Conservation (phyloP, 1,284 basidiomycete genomes). For the Marasmius tenuissimus region DNA sequence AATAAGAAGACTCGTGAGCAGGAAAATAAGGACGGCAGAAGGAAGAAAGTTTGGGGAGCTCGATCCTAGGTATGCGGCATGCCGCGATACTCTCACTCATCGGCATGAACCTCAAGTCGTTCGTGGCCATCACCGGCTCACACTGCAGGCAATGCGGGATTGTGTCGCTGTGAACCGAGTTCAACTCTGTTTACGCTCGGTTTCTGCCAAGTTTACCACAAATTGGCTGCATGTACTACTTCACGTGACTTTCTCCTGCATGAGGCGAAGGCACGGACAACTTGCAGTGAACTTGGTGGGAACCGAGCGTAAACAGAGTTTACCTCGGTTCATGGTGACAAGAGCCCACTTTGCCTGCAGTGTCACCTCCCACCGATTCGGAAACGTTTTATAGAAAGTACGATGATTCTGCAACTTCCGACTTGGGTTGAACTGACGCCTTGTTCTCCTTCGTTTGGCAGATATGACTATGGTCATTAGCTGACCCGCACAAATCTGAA, state of each 20-base stretch:
- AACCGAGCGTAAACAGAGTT: too few species aligned
- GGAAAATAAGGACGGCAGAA: neutral
- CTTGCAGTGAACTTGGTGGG: too few species aligned
- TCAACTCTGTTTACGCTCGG: too few species aligned
- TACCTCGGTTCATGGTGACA: too few species aligned
- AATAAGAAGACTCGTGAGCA: neutral
- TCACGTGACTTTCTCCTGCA: too few species aligned
- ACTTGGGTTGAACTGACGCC: neutral
- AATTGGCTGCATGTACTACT: too few species aligned
- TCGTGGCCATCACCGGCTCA: neutral
- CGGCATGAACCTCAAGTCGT: neutral
- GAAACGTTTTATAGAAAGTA: neutral
- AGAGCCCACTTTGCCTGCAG: too few species aligned
- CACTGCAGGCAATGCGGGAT: too few species aligned
- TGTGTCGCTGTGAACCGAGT: too few species aligned
- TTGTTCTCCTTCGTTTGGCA: neutral
- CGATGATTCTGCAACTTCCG: neutral
- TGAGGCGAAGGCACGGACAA: too few species aligned
- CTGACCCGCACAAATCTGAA: neutral
- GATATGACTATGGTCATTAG: neutral
- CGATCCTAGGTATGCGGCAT: neutral
- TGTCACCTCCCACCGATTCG: neutral
- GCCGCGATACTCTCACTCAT: neutral
- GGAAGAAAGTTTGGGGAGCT: neutral
- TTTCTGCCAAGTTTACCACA: too few species aligned